Evolutionary conservation across 495 filamentous ascomycete genomes (phyloP), one percentile per base, ranked within the genome.

Genomic region (Parathielavia appendiculata): DNA sequence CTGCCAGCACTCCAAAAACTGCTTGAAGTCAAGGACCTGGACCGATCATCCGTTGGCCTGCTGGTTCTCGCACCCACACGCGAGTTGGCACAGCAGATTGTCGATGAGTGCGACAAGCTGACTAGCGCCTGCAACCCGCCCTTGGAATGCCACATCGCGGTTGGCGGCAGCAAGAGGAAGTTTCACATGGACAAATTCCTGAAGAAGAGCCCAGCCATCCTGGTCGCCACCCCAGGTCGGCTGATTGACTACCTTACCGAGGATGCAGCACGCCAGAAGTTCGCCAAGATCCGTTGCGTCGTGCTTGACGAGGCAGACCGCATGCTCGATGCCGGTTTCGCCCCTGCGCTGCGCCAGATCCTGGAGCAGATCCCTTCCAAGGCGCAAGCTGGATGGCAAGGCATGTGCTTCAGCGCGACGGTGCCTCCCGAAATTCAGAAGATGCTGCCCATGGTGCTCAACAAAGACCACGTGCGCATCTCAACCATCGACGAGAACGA

Each of bases 241-340:
- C 77, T 97, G 47, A 90, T 91, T 69, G 92, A 97, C 73, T 80
- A 95, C 51, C 82, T 95, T 50, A 81, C 85, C 59, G 91, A 96
- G 61, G 87, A 87, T 2, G 82, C 80, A 4, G 82, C 89, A 20
- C 89, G 91, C 12, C 91, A 92, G 67, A 81, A 90, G 65, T 79
- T 97, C 19, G 81, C 76, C 45, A 82, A 84, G 50, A 85, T 90
- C 44, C 84, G 61, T 65, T 74, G 69, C 55, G 62, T 95, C 22
- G 89, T 97, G 7, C 80, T 97, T 3, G 92, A 97, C 62, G 92
- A 97, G 75, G 92, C 92, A 9, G 92, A 97, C 71, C 82, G 92
- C 52, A 97, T 97, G 92, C 81, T 97, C 19, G 92, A 97, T 70
- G 92, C 90, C 63, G 89, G 91, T 9, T 97, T 97, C 69, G 86